Evolutionary conservation across 2,329 filamentous ascomycete genomes (phyloP).

Genomic region (Hymenoscyphus scutula): DNA sequence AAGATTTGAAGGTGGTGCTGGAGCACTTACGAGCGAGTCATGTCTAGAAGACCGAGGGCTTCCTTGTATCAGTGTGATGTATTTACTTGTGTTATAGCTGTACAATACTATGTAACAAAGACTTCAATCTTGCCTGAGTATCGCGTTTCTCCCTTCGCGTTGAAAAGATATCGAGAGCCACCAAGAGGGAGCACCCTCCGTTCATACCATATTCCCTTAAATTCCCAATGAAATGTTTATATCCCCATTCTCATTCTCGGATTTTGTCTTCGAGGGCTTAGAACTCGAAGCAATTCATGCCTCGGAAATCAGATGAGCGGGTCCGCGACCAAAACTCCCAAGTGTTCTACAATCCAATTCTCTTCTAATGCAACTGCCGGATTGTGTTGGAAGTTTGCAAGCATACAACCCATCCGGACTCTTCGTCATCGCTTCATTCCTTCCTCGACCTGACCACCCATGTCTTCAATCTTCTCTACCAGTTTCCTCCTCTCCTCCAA

Average conservation of each 20-base stretch:
- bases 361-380: background rate
- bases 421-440: slow-evolving; percentile 26
- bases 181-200: background rate
- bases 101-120: slow-evolving; percentile 9
- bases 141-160: background rate
- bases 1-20: slow-evolving; percentile 20
- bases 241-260: background rate
- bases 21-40: slow-evolving; percentile 14
- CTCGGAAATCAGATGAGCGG: background rate
- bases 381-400: background rate
- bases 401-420: background rate
- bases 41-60: slow-evolving; percentile 8
- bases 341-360: background rate
- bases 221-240: background rate
- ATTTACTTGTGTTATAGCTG: slow-evolving; percentile 13
- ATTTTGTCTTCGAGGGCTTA: background rate
- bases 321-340: background rate
- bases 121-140: background rate
- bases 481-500: slow-evolving; percentile 49
- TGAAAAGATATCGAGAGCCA: too few species aligned
- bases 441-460: slow-evolving; percentile 47
- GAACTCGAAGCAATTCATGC: background rate
- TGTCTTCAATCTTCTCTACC: slow-evolving; percentile 48
- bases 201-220: background rate
- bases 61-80: slow-evolving; percentile 4